Evolutionary conservation across 1,284 basidiomycete genomes (phyloP).

Genomic region (Rhodotorula sp.): DNA sequence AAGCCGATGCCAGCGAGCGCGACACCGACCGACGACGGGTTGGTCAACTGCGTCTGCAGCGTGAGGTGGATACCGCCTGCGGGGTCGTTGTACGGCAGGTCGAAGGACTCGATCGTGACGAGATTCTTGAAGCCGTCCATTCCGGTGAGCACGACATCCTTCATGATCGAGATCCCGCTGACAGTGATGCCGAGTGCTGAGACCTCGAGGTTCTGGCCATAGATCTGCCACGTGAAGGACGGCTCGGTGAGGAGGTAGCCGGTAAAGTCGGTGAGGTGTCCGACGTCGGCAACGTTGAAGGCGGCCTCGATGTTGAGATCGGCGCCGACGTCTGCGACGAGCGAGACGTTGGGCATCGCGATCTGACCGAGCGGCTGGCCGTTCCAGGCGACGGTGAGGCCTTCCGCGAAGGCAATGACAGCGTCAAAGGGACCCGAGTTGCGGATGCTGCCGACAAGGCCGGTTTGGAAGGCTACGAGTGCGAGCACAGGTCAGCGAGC

Average conservation of each 20-base stretch:
- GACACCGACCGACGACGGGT: conserved; percentile 75
- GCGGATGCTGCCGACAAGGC: conserved; percentile 64
- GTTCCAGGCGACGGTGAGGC: conserved; percentile 64
- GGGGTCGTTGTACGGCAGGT: conserved; percentile 69
- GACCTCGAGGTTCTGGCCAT: conserved; percentile 65
- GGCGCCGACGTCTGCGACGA: conserved; percentile 61
- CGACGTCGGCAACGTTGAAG: conserved; percentile 63
- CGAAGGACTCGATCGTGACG: conserved; percentile 66
- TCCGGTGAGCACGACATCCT: conserved; percentile 65
- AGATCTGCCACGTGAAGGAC: conserved; percentile 70
- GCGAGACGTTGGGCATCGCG: conserved; percentile 57
- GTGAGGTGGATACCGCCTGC: conserved; percentile 71
- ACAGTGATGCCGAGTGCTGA: conserved; percentile 48
- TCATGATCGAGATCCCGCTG: conserved; percentile 52
- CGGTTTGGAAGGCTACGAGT: conserved; percentile 61
- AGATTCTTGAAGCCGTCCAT: conserved; percentile 67
- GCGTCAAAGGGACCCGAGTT: conserved; percentile 76
- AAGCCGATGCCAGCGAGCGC: conserved; percentile 64
- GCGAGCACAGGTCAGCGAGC: conserved; percentile 38
- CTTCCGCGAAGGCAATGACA: conserved; percentile 63
- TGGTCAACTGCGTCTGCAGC: conserved; percentile 61
- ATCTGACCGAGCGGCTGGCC: conserved; percentile 62
- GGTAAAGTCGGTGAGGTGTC: conserved; percentile 65
- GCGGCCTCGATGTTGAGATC: conserved; percentile 58
- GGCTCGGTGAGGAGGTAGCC: conserved; percentile 63